Base-by-base conservation (phyloP, 305 asterid species). In the Fraxinus paxiana region DNA sequence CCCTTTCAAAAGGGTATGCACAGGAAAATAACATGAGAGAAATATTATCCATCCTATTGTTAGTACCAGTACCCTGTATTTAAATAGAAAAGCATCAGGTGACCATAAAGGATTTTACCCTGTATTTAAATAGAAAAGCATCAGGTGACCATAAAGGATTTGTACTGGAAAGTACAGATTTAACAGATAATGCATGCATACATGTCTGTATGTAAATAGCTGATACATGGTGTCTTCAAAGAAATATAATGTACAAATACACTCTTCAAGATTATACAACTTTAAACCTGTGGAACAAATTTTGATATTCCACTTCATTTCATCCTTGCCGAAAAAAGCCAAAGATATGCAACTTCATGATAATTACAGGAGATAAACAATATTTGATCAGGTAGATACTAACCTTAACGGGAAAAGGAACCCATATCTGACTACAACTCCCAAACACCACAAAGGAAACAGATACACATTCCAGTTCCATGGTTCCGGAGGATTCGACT, bases 391-490 rank as follows among this genome's bases (percentile, higher is more conserved):
- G 26, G 26, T 56, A 59, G 81, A 69, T 65, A 3, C 80, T 73
- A 80, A 96, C 98, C 99, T 91, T 81, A 84, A 63, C 74, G 99
- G 99, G 82, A 96, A 96, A 82, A 96, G 97, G 70, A 94, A 4
- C 37, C 92, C 92, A 87, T 94, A 96, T 92, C 99, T 87, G 85
- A 93, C 91, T 72, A 91, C 84, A 51, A 93, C 98, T 72, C 93
- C 93, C 84, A 92, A 78, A 83, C 99, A 96, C 99, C 99, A 94
- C 84, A 96, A 84, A 37, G 99, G 99, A 85, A 96, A 94, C 90
- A 96, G 88, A 89, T 96, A 96, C 30, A 96, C 79, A 84, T 94
- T 96, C 99, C 98, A 96, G 87, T 94, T 94, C 99, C 99, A 94
- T 18, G 99, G 98, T 74, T 94, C 98, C 43, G 98, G 94, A 77